phyloP scores from a whole-genome alignment of 768 basidiomycete species.

The Leccinellum luteum region DNA sequence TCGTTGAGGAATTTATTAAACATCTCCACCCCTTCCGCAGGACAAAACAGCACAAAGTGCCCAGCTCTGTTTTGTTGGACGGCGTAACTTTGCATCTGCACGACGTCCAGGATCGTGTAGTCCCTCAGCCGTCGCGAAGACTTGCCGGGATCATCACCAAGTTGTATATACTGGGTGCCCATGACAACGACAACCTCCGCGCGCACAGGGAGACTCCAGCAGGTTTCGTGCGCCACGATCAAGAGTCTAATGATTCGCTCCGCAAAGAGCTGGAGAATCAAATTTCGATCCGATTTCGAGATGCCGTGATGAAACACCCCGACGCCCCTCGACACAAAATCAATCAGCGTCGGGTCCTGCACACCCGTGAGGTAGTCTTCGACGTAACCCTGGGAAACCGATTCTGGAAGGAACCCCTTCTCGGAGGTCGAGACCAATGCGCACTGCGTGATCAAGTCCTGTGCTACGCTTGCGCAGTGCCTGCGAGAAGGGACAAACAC shows the following conservation, averaged over 20 bases:
- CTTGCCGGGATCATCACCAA: slow-evolving; percentile 38
- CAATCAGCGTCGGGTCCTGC: slow-evolving; percentile 58
- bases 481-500: slow-evolving; percentile 86
- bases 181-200: slow-evolving; percentile 83
- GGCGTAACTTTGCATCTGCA: slow-evolving; percentile 90
- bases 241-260: slow-evolving; percentile 79
- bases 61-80: slow-evolving; percentile 60
- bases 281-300: slow-evolving; percentile 58
- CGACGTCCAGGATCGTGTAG: slow-evolving; percentile 78
- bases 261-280: slow-evolving; percentile 78
- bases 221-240: slow-evolving; percentile 77
- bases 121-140: slow-evolving; percentile 70
- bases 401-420: slow-evolving; percentile 61
- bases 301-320: slow-evolving; percentile 84
- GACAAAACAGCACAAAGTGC: slow-evolving; percentile 85
- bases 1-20: slow-evolving; percentile 75
- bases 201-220: slow-evolving; percentile 87
- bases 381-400: slow-evolving; percentile 49
- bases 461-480: slow-evolving; percentile 71
- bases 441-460: slow-evolving; percentile 85
- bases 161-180: slow-evolving; percentile 82
- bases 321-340: slow-evolving; percentile 81
- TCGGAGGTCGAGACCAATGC: slow-evolving; percentile 70
- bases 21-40: slow-evolving; percentile 78
- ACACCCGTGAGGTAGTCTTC: slow-evolving; percentile 58